Percentiles rank a stretch among this genome's conserved stretches.
Evolutionary conservation across 2,329 filamentous ascomycete genomes (phyloP).

Genomic region (Colletotrichum sp.): DNA sequence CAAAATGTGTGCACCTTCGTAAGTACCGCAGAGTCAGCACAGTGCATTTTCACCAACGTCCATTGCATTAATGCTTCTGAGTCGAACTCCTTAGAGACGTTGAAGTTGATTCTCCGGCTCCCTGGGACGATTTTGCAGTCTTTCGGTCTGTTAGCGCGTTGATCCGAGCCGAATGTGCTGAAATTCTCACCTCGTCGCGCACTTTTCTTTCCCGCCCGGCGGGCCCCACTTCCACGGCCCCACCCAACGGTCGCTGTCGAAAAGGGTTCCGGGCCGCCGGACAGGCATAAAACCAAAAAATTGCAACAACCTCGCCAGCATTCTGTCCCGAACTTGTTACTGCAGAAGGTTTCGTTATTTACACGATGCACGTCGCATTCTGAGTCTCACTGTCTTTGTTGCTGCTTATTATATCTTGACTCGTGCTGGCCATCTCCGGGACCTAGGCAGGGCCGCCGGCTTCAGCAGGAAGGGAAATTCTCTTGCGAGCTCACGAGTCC

Average conservation of each 20-base stretch:
- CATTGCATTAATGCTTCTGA: not conserved
- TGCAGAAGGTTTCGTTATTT: rapidly evolving
- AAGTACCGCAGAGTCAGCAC: not conserved
- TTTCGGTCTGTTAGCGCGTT: not conserved
- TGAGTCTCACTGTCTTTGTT: no score
- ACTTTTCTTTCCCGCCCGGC: not conserved
- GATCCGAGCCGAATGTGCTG: not conserved
- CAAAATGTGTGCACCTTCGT: not conserved
- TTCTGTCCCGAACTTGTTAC: rapidly evolving
- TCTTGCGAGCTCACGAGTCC: no score
- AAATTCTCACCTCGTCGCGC: not conserved
- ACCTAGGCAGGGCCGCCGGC: no score
- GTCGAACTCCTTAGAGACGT: rapidly evolving
- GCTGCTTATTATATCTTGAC: no score
- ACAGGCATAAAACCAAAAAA: not conserved
- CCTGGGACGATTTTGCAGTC: not conserved
- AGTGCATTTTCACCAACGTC: not conserved
- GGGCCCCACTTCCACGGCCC: not conserved
- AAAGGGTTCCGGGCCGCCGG: not conserved
- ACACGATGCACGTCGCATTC: not conserved
- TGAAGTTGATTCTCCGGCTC: rapidly evolving
- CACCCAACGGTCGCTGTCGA: no score
- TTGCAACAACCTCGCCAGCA: not conserved
- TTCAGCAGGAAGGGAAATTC: no score
- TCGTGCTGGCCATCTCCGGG: no score